Evolutionary conservation across 768 basidiomycete genomes (phyloP).

Genomic region (Lentinula aciculospora): DNA sequence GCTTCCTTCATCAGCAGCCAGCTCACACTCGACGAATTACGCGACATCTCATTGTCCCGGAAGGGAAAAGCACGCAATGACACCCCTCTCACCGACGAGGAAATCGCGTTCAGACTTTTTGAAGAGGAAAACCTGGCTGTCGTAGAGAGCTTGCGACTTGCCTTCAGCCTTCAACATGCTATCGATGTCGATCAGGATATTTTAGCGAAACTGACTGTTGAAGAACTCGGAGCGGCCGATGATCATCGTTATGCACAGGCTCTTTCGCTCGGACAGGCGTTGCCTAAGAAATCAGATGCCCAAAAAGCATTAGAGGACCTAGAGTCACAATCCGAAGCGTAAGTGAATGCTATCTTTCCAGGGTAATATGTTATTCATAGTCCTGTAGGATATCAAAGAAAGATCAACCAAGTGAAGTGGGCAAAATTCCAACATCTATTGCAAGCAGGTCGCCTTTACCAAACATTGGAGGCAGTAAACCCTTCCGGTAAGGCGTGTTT

Average conservation of each 20-base stretch:
- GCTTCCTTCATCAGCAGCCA: constrained; percentile 31
- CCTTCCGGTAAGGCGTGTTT: neutral
- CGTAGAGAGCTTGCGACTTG: constrained; percentile 33
- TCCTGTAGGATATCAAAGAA: neutral
- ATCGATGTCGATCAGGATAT: constrained; percentile 27
- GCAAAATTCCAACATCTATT: neutral
- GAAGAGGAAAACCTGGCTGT: constrained; percentile 24
- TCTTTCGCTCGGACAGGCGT: constrained; percentile 20
- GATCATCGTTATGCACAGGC: constrained; percentile 38
- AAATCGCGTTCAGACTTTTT: constrained; percentile 38
- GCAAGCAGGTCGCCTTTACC: constrained; percentile 1
- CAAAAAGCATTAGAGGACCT: constrained; percentile 6
- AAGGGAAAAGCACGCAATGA: constrained; percentile 29
- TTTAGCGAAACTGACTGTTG: constrained; percentile 21
- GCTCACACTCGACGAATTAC: constrained; percentile 37
- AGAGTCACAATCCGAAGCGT: neutral
- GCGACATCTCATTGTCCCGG: constrained; percentile 21
- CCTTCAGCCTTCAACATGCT: constrained; percentile 36
- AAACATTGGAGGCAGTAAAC: neutral
- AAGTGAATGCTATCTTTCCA: neutral
- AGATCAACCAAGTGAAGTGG: neutral
- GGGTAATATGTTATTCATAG: neutral
- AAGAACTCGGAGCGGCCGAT: constrained; percentile 32
- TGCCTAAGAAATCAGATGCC: constrained; percentile 9
- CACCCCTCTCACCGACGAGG: constrained; percentile 27